A percentile compares a stretch with the other conserved stretches of the same genome.
These are phyloP conservation scores for Musa acuminata DNA, from an alignment of 176 grass and related monocot genomes.

Conservation along the genomic window DNA sequence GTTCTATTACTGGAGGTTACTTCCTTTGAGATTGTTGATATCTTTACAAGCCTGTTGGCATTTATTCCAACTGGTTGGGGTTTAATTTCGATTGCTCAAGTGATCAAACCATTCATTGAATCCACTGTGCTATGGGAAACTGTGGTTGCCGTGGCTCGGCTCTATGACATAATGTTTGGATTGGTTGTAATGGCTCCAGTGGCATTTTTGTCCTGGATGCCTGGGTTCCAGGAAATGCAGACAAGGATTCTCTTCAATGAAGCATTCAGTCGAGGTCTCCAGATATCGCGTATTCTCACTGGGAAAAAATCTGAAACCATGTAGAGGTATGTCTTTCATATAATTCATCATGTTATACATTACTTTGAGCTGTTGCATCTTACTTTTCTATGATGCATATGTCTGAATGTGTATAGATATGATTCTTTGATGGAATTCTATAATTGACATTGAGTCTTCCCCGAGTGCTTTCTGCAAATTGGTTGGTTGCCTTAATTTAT, in stretches of 20 bases:
- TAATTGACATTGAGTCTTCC: too few relatives aligned
- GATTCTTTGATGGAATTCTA: too few relatives aligned
- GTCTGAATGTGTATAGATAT: too few relatives aligned
- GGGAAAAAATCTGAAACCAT: conserved; percentile 54
- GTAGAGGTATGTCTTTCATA: conserved; percentile 39
- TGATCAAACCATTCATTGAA: conserved; percentile 69
- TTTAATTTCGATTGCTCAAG: conserved; percentile 76
- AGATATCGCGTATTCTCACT: conserved; percentile 81
- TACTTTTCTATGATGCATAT: background rate
- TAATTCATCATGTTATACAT: background rate
- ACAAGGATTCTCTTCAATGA: conserved; percentile 96
- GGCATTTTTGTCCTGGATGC: conserved; percentile 85
- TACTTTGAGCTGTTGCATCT: background rate
- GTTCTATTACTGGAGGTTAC: conserved; percentile 56
- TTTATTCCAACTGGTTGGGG: conserved; percentile 96
- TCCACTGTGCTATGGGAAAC: conserved; percentile 70
- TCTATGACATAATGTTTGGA: conserved; percentile 90
- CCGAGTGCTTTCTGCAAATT: background rate
- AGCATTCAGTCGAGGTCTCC: conserved; percentile 85
- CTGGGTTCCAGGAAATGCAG: conserved; percentile 93
- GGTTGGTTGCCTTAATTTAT: background rate
- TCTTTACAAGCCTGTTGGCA: conserved; percentile 73
- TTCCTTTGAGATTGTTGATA: conserved; percentile 60
- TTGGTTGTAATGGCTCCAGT: conserved; percentile 77
- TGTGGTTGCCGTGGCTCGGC: conserved; percentile 57